phyloP scores from a whole-genome alignment of 768 basidiomycete species.

The Pulveroboletus frians region DNA sequence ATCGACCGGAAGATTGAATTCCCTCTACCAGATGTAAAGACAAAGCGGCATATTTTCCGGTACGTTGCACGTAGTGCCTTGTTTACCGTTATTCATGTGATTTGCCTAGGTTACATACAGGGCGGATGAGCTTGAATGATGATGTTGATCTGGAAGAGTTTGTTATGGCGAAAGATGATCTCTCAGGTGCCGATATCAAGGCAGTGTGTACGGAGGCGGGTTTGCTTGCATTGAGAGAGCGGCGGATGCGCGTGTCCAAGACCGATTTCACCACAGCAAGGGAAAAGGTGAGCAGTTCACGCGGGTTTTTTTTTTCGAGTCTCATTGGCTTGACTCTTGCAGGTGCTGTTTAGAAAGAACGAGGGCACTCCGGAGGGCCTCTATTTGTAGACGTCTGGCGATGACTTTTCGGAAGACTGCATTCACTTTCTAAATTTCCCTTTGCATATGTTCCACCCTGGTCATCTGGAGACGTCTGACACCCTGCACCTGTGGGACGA shows the following conservation, averaged over 20 bases:
- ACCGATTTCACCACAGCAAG: constrained; percentile 84
- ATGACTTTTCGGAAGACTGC: constrained; percentile 6
- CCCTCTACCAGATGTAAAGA: constrained; percentile 96
- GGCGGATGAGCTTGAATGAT: constrained; percentile 82
- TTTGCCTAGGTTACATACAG: constrained; percentile 71
- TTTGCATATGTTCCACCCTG: not conserved
- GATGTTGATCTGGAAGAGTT: constrained; percentile 97
- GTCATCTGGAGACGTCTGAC: not conserved
- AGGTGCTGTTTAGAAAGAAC: constrained; percentile 94
- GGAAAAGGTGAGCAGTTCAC: constrained; percentile 67
- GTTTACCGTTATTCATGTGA: not conserved
- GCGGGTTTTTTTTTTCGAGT: constrained; percentile 2
- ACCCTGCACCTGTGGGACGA: not conserved
- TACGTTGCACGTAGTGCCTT: constrained; percentile 26
- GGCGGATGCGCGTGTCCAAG: constrained; percentile 92
- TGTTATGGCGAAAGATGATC: constrained; percentile 91
- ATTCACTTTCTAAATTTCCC: not conserved
- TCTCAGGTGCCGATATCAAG: constrained; percentile 98
- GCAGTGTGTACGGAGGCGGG: constrained; percentile 99
- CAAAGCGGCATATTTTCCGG: constrained; percentile 98
- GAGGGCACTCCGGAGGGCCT: constrained; percentile 92
- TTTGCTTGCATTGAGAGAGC: constrained; percentile 85
- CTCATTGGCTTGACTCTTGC: constrained; percentile 10
- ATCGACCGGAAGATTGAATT: constrained; percentile 99
- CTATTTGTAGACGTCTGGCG: constrained; percentile 51